Evolutionary conservation across 768 basidiomycete genomes (phyloP).

Genomic region (Daedaleopsis sinensis): DNA sequence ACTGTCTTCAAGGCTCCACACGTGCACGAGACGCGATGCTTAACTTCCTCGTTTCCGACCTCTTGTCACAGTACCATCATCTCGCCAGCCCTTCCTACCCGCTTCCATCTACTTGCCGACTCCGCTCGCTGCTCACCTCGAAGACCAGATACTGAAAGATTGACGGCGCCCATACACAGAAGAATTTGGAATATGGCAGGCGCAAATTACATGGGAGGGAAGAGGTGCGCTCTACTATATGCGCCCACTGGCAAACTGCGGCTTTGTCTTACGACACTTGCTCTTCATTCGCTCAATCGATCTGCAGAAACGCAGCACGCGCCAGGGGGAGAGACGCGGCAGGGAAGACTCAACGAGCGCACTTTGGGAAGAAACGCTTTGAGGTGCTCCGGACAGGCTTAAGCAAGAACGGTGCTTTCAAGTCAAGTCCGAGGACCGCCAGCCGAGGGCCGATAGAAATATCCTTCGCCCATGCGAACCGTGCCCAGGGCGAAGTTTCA

Average conservation of each 20-base stretch:
- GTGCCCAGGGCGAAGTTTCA: background rate
- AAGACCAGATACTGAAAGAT: background rate
- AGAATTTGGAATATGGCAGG: conserved; percentile 50
- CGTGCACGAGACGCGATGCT: background rate
- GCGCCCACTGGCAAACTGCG: background rate
- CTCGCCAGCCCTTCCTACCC: background rate
- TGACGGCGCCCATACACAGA: background rate
- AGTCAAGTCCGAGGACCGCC: background rate
- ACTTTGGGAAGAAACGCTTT: conserved; percentile 64
- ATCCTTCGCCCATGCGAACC: conserved; percentile 29
- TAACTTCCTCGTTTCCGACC: background rate
- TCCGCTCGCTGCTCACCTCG: background rate
- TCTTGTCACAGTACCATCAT: background rate
- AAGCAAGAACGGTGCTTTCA: conserved; percentile 3
- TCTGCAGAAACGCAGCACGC: conserved; percentile 57
- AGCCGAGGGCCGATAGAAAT: conserved; percentile 16
- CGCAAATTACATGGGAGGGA: conserved; percentile 80
- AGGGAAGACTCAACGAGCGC: conserved; percentile 56
- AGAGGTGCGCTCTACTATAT: conserved; percentile 44
- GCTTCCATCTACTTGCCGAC: background rate
- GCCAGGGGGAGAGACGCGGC: conserved; percentile 58
- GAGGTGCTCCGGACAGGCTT: conserved; percentile 45
- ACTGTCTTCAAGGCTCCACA: background rate
- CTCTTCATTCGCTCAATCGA: background rate
- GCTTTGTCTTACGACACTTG: background rate